Conservation (phyloP, 2,329 filamentous ascomycete genomes). For the Ceratocystis albifundus region DNA sequence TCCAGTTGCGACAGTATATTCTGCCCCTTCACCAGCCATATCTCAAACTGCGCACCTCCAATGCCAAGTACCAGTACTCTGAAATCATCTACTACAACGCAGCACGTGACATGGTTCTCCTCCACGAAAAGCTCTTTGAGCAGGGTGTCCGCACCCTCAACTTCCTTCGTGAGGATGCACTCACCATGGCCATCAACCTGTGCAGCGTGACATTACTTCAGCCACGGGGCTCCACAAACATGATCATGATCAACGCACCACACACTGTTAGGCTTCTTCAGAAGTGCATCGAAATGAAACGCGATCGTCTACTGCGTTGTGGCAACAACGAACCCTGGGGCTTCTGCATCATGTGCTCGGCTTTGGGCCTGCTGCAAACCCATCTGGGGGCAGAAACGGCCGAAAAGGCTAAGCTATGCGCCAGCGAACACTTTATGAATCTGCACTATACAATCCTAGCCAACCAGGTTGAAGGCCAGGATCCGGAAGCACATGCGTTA, state of each 20-base stretch:
- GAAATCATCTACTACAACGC: slow-evolving; percentile 54
- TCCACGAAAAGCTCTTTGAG: slow-evolving; percentile 49
- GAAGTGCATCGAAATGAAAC: slow-evolving; percentile 49
- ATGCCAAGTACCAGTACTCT: slow-evolving; percentile 51
- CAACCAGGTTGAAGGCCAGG: slow-evolving; percentile 32
- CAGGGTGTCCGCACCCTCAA: slow-evolving; percentile 48
- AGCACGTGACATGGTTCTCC: slow-evolving; percentile 49
- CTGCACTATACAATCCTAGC: slow-evolving; percentile 47
- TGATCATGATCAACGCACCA: slow-evolving; percentile 51
- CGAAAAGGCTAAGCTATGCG: slow-evolving; percentile 46
- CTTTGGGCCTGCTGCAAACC: slow-evolving; percentile 46
- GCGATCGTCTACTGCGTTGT: slow-evolving; percentile 48
- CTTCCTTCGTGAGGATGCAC: slow-evolving; percentile 48
- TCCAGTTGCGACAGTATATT: slow-evolving; percentile 51
- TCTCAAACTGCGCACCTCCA: slow-evolving; percentile 46
- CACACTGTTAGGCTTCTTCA: slow-evolving; percentile 51
- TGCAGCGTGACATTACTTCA: slow-evolving; percentile 51
- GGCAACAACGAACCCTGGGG: slow-evolving; percentile 55
- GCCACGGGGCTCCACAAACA: slow-evolving; percentile 45
- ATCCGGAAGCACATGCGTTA: not conserved
- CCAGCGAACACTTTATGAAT: slow-evolving; percentile 48
- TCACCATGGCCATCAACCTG: slow-evolving; percentile 50
- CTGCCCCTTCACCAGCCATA: slow-evolving; percentile 51
- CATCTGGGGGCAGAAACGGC: slow-evolving; percentile 47
- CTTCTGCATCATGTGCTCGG: slow-evolving; percentile 52